phyloP scores from a whole-genome alignment of 1,284 basidiomycete genomes.

The Marasmius fiardii region DNA sequence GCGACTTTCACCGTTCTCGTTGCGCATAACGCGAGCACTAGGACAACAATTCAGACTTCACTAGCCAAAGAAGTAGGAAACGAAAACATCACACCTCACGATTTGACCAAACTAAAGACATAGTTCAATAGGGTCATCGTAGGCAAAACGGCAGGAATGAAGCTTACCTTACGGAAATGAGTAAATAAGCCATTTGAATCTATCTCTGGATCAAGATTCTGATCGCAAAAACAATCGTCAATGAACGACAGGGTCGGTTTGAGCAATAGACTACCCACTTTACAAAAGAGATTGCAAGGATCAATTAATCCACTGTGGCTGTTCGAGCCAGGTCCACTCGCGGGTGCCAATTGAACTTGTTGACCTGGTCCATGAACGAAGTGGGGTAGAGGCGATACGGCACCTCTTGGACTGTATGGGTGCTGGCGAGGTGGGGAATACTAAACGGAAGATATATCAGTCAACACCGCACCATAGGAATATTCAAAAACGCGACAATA shows the following conservation, averaged over 20 bases:
- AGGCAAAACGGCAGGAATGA: background rate
- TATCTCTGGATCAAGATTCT: slow-evolving; percentile 85
- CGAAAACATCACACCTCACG: slow-evolving; percentile 55
- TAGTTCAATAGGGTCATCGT: slow-evolving; percentile 14
- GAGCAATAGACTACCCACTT: slow-evolving; percentile 40
- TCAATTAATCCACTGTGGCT: slow-evolving; percentile 87
- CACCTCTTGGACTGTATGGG: slow-evolving; percentile 20
- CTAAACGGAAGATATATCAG: slow-evolving; percentile 23
- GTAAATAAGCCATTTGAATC: slow-evolving; percentile 80
- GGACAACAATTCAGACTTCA: background rate
- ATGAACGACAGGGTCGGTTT: background rate
- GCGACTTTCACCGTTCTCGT: slow-evolving; percentile 78
- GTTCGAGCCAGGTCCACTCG: slow-evolving; percentile 65
- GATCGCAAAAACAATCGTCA: slow-evolving; percentile 5
- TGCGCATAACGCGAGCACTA: slow-evolving; percentile 92
- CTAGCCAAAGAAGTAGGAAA: background rate
- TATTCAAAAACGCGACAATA: slow-evolving; percentile 1
- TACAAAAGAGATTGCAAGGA: slow-evolving; percentile 89
- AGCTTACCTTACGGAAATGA: slow-evolving; percentile 72
- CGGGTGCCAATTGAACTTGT: slow-evolving; percentile 80
- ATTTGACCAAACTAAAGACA: slow-evolving; percentile 76
- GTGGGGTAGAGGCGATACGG: slow-evolving; percentile 16
- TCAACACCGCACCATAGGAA: slow-evolving; percentile 3
- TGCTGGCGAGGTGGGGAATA: slow-evolving; percentile 59
- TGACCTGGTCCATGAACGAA: slow-evolving; percentile 88